Evolutionary conservation across 2,329 filamentous ascomycete genomes (phyloP), one percentile per base, ranked within the genome.

Genomic region (Calonectria pseudoreteaudii): DNA sequence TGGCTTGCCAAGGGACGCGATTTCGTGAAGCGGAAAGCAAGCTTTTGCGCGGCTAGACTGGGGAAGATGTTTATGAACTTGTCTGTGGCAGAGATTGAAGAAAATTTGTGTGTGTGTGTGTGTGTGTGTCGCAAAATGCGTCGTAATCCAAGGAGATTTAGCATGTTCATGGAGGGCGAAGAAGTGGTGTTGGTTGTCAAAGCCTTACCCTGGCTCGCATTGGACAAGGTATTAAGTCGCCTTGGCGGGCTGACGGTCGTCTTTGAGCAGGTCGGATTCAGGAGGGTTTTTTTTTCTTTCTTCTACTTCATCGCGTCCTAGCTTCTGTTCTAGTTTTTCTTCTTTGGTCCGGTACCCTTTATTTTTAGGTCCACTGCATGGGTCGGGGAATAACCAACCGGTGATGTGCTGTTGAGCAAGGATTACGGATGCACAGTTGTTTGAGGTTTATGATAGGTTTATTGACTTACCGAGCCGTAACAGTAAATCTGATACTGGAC

Each of bases 381-480:
- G 62, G 30, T 74, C 72, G 72, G 72, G 71, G 41, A 74, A 74
- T 74, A 74, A 71, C 52, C 41, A 62, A 66, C 56, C 65, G 49
- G 31, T 58, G 66, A 73, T 70, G 71, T 58, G 71, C 58, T 50
- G 38, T n/a, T 44, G 10, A 8, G 52, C 71, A 73, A 62, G 71
- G 71, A 41, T 73, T 28, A 62, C 60, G 71, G 71, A 60, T 69
- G 58, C 26, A 65, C 66, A 53, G 16, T 26, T 70, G 66, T 52
- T 44, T 69, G 65, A 67, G 52, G 60, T 66, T 68, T 52, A 69
- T 69, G 52, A 53, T 52, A 50, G 66, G 41, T 60, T 56, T 38
- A 50, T 31, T 41, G 52, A 66, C 60, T 49, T 70, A 31, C 60
- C 60, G 47, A 60, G 60, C 60, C n/a, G 47, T 38, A 52, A 16